Base-by-base conservation (phyloP, 345 rosid genomes). In the Microthlaspi erraticum region DNA sequence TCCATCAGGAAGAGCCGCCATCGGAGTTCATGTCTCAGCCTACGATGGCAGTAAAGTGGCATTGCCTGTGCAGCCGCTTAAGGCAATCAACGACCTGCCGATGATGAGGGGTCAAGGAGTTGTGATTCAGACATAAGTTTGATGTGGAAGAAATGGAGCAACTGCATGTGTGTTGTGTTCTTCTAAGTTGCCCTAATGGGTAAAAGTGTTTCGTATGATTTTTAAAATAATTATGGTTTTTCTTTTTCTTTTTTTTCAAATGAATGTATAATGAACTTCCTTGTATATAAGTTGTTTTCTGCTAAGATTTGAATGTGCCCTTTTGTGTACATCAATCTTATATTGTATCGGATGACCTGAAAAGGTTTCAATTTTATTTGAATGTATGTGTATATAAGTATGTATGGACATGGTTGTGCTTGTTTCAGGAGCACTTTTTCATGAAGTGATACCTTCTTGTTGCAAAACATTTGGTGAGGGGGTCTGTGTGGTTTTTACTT, bases 1-100 rank as follows among this genome's bases (percentile, higher is more conserved):
- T 45, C 98, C 98, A n/a, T 93, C 98, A 0, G 97, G 98, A 49
- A 72, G 98, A 76, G 98, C 97, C 7, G 98, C 97, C 10, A 46
- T 84, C 3, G 98, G 97, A 54, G 97, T 93, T 39, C 97, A 93
- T 71, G 80, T 87, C 46, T 89, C 93, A 5, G 89, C 88, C 37
- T 94, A 91, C 41, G 86, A 80, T 0, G 42, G 77, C 23, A 68
- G 60, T 68, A 54, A 76, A 5, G 71, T 77, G 17, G 77, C 51
- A 71, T 56, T 58, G 60, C 62, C 74, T 11, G 20, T 23, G 12
- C 42, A 46, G 46, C 73, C 84, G 8, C 73, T 83, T 3, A 81
- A 83, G 60, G 73, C 78, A 8, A 79, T 83, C 6, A 81, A 37
- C 31, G 48, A 62, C 36, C 20, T 84, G 6, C 91, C 87, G 0